These are phyloP conservation scores for Peronosclerospora sorghi DNA, from an alignment of 352 stramenopile species.

Conservation along the genomic window DNA sequence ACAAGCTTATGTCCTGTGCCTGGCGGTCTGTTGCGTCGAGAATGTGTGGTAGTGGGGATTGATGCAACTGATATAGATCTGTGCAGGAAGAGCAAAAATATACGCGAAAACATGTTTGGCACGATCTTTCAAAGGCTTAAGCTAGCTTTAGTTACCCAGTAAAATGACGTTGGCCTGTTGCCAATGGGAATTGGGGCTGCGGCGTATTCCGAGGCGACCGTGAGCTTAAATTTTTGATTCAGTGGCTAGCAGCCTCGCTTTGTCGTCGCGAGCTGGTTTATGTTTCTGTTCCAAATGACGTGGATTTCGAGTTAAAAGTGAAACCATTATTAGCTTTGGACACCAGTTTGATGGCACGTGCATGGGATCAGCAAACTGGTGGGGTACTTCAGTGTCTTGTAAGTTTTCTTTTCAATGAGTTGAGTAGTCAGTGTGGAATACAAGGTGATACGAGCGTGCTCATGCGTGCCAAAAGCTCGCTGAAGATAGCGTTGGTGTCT, in stretches of 20 bases:
- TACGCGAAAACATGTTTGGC: too few relatives aligned
- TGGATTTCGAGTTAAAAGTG: slow-evolving; percentile 34
- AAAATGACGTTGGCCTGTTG: slow-evolving; percentile 33
- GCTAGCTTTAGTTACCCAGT: too few relatives aligned
- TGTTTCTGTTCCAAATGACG: slow-evolving; percentile 40
- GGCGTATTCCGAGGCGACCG: too few relatives aligned
- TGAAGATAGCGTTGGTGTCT: slow-evolving; percentile 8
- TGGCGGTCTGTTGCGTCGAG: too few relatives aligned
- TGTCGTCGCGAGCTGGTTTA: slow-evolving; percentile 38
- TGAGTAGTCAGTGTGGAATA: neutral
- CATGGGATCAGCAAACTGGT: slow-evolving; percentile 15
- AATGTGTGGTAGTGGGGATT: too few relatives aligned
- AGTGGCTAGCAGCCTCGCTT: too few relatives aligned
- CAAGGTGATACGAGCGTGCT: slow-evolving; percentile 8
- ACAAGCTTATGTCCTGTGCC: too few relatives aligned
- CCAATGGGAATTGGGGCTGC: too few relatives aligned
- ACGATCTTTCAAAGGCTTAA: too few relatives aligned
- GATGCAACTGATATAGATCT: too few relatives aligned
- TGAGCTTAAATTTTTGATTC: too few relatives aligned
- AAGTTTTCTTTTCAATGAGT: slow-evolving; percentile 19
- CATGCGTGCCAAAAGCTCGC: slow-evolving; percentile 6
- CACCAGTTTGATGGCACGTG: slow-evolving; percentile 5
- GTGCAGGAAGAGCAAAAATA: slow-evolving; percentile 32
- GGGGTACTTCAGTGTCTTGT: slow-evolving; percentile 16
- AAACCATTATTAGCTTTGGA: slow-evolving; percentile 16